Percentiles rank a stretch among this genome's conserved stretches.
These are phyloP conservation scores for Neonectria ditissima DNA, from an alignment of 2,329 filamentous ascomycete species.

Conservation along the genomic window DNA sequence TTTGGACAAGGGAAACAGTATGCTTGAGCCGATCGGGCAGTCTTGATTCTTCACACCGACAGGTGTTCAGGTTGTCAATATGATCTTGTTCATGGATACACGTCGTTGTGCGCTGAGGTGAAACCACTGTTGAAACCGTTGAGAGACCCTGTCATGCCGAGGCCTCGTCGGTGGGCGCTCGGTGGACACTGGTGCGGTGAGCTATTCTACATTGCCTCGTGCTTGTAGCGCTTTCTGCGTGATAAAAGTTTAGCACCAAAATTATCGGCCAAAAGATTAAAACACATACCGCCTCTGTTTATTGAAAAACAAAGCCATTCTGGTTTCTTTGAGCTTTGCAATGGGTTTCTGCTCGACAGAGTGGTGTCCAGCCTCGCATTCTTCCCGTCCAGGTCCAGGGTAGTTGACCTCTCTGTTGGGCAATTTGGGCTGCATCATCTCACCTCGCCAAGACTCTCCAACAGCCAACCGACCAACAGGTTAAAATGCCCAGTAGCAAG, in stretches of 20 bases:
- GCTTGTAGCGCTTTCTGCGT: not conserved
- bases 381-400: constrained; percentile 5
- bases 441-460: not conserved
- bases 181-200: constrained; percentile 25
- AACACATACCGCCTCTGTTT: not conserved
- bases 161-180: constrained; percentile 5
- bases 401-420: constrained; percentile 20
- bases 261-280: not conserved
- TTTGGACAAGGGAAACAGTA: not conserved
- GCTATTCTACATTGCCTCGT: constrained; percentile 1
- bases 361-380: not conserved
- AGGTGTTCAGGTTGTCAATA: not conserved
- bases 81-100: not conserved
- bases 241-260: not conserved
- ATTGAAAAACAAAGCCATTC: not conserved
- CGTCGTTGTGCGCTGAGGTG: not conserved
- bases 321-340: not conserved
- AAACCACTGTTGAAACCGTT: not conserved
- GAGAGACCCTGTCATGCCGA: constrained; percentile 14
- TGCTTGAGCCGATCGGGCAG: not conserved
- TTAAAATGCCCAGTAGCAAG: not conserved
- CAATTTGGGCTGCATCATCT: not conserved
- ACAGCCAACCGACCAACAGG: not conserved
- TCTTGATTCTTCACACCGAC: not conserved
- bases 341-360: not conserved